Evolutionary conservation across 2,329 filamentous ascomycete species (phyloP).

Genomic region (Bisporella sp.): DNA sequence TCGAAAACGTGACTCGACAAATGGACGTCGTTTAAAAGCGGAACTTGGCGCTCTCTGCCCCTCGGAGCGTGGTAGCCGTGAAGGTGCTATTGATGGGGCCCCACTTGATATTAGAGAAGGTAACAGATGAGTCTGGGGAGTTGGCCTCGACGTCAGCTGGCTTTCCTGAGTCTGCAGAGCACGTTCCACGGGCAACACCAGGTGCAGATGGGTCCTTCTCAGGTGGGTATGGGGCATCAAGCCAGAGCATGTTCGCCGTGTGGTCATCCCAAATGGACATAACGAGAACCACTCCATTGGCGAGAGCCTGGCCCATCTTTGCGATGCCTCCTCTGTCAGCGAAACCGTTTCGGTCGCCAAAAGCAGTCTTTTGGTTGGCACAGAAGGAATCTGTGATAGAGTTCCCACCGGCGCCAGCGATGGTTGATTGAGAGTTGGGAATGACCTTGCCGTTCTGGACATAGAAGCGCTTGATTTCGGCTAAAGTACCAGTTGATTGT

Average conservation of each 20-base stretch:
- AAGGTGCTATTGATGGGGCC: slow-evolving; percentile 27
- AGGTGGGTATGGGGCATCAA: slow-evolving; percentile 60
- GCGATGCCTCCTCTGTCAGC: slow-evolving; percentile 46
- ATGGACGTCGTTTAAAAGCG: too few species aligned
- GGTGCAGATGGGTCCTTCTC: slow-evolving; percentile 32
- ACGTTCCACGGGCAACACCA: slow-evolving; percentile 48
- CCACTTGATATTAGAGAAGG: slow-evolving; percentile 29
- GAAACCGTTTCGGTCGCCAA: slow-evolving; percentile 49
- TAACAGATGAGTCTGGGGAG: slow-evolving; percentile 38
- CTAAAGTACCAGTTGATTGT: slow-evolving; percentile 42
- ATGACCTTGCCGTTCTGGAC: slow-evolving; percentile 47
- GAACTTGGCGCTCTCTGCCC: too few species aligned
- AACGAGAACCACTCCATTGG: slow-evolving; percentile 54
- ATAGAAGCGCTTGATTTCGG: slow-evolving; percentile 49
- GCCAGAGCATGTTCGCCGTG: slow-evolving; percentile 65
- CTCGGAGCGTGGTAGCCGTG: slow-evolving; percentile 1
- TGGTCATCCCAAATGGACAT: slow-evolving; percentile 54
- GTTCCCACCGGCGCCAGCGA: slow-evolving; percentile 41
- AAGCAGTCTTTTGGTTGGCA: slow-evolving; percentile 45
- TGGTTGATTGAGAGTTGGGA: slow-evolving; percentile 39
- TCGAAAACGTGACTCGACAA: too few species aligned
- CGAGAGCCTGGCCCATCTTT: slow-evolving; percentile 47
- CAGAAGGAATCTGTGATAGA: slow-evolving; percentile 53
- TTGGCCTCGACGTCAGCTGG: slow-evolving; percentile 42
- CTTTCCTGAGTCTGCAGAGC: slow-evolving; percentile 42